Base-by-base conservation (phyloP, 139 green algal species). In the Chlorella sp. region DNA sequence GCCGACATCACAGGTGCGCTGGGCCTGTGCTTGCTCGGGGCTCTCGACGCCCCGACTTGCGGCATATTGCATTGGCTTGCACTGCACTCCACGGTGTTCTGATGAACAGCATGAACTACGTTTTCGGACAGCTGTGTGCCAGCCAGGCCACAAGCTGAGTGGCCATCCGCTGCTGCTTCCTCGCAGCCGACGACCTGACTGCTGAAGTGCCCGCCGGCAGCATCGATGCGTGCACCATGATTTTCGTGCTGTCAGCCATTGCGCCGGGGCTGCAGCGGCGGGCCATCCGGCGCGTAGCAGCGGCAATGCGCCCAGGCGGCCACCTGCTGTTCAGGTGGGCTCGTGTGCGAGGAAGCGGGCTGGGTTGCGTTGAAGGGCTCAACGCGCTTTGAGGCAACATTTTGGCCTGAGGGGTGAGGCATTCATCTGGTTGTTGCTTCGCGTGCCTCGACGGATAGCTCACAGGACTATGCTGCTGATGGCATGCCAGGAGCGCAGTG, bases 191-290 rank as follows among this genome's bases (percentile, higher is more conserved):
- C 28, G 76, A 73, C 41, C 76, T 82, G 24, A 82, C 54, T 0
- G 48, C 54, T 11, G 8, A 80, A 24, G 87, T 94, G 51, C 81
- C 83, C 0, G 19, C 30, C 6, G 85, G 38, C 51, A 68, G 17
- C 11, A 79, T 95, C 1, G 94, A 97, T 65, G 89, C 92, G 48
- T 84, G 77, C 76, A 90, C 84, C 40, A 89, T 95, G 87, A 84
- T 99, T 1, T 99, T 99, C 89, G 95, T 98, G 43, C 90, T 99
- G 65, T 98, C 94, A 0, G 97, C 97, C 0, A 94, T 99, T 13
- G 85, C 91, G 19, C 95, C 94, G 0, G 86, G 91, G 28, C 90
- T 87, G 14, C 96, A 97, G 93, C 80, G 65, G 11, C 68, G 82
- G 86, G 94, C 92, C 2, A 70, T 97, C 17, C 68, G 74, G 30